These are phyloP conservation scores for Paxillus ammoniavirescens DNA, from an alignment of 768 basidiomycete species.

Conservation along the genomic window DNA sequence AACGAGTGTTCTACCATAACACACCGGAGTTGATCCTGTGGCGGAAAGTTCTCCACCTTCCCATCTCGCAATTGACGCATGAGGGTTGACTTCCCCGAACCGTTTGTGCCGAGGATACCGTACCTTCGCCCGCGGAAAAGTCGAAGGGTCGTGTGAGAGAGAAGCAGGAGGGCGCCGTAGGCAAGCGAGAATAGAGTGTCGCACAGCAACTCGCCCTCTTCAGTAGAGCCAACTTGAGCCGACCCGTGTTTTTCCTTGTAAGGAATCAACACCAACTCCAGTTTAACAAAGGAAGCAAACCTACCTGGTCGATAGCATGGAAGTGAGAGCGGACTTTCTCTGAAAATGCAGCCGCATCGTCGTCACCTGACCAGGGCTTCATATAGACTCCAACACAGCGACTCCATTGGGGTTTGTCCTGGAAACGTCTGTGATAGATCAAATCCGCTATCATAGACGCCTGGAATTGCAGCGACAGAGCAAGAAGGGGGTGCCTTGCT, in stretches of 20 bases:
- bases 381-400: constrained; percentile 74
- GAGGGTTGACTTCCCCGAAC: constrained; percentile 93
- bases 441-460: constrained; percentile 78
- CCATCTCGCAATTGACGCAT: constrained; percentile 94
- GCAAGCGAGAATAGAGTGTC: constrained; percentile 95
- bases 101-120: constrained; percentile 95
- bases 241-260: constrained; percentile 59
- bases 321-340: constrained; percentile 72
- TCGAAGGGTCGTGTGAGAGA: constrained; percentile 90
- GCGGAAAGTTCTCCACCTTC: constrained; percentile 95
- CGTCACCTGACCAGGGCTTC: constrained; percentile 63
- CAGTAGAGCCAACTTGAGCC: constrained; percentile 41
- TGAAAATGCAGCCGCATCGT: constrained; percentile 48
- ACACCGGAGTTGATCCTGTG: constrained; percentile 79
- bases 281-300: constrained; percentile 13
- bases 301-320: constrained; percentile 69
- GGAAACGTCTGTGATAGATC: constrained; percentile 55
- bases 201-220: constrained; percentile 85
- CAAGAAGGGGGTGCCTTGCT: constrained; percentile 57
- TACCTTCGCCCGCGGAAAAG: constrained; percentile 90
- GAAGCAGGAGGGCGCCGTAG: constrained; percentile 89
- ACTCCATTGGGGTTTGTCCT: constrained; percentile 57
- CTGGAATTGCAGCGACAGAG: constrained; percentile 64
- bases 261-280: constrained; percentile 7
- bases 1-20: constrained; percentile 98